Conservation (phyloP, 2,329 filamentous ascomycete species). For the Delphinella strobiligena region DNA sequence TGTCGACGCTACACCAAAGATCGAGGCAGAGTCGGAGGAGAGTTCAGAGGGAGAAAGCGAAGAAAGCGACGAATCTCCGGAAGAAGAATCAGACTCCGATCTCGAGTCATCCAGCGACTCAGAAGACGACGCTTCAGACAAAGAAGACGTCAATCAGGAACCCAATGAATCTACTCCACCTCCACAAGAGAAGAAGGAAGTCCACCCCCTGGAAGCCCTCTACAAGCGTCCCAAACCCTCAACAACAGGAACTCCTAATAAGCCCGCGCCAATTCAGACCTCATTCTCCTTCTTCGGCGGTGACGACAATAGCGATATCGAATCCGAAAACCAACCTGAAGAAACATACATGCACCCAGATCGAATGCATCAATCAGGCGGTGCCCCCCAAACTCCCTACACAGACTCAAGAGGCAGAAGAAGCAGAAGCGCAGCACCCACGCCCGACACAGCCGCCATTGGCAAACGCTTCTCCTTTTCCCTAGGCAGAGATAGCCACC, state of each 20-base stretch:
- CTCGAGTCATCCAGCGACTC: neutral
- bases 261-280: conserved; percentile 33
- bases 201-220: conserved; percentile 83
- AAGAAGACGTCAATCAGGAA: neutral
- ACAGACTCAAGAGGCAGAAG: conserved; percentile 48
- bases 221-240: conserved; percentile 56
- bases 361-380: too few species aligned
- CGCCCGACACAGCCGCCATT: conserved; percentile 80
- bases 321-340: conserved; percentile 5
- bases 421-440: conserved; percentile 81
- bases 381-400: conserved; percentile 64
- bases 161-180: neutral
- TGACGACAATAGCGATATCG: conserved; percentile 23
- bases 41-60: neutral
- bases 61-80: neutral
- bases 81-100: conserved; percentile 1
- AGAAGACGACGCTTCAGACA: neutral
- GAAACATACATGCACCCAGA: neutral
- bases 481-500: conserved; percentile 28
- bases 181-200: conserved; percentile 20
- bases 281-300: conserved; percentile 68
- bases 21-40: neutral
- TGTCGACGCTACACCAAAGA: neutral
- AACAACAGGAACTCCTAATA: conserved; percentile 22
- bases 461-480: conserved; percentile 49